Evolutionary conservation across 805 yeast genomes (phyloP), one percentile per base, ranked within the genome.

Genomic region (Citeromyces matritensis): DNA sequence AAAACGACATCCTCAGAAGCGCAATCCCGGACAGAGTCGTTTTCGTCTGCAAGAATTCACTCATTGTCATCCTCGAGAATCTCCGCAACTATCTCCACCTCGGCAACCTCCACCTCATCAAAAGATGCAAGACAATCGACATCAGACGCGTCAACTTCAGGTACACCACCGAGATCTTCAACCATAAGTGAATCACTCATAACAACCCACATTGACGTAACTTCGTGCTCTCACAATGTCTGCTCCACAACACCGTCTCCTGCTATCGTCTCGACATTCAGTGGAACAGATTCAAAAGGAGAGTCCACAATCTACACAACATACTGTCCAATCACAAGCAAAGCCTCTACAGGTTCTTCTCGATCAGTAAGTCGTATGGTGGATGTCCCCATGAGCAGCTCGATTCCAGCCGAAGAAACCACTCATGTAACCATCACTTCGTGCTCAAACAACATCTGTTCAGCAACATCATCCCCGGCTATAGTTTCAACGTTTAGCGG

Each of bases 391-490:
- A 17, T 17, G 6, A 9, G 11, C 13, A 10, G 14, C 25, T 23
- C 23, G 3, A 19, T 15, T 4, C 15, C 19, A 10, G 15, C 6
- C 10, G 15, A 13, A 14, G 10, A 13, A n/a, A 27, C 19, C 6
- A 13, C 15, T 14, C 30, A n/a, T 6, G 26, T 29, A 5, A 30
- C 32, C 27, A 9, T 30, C 15, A 30, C 32, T 9, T 23, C 26
- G 5, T 30, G 29, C 29, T 10, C 21, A 8, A 6, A n/a, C 15
- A 19, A 13, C 15, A 14, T 13, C 14, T 27, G 29, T 19, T 27
- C 29, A 4, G 7, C n/a, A 19, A 19, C 15, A 10, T 10, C 11
- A 13, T 14, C 29, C n/a, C 15, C 21, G n/a, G 29, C 5, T 7
- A 6, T 10, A 5, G 29, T 27, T 8, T 27, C 29, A 4, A 8